Conservation (phyloP, 1,284 basidiomycete genomes). For the Inonotus obliquus region DNA sequence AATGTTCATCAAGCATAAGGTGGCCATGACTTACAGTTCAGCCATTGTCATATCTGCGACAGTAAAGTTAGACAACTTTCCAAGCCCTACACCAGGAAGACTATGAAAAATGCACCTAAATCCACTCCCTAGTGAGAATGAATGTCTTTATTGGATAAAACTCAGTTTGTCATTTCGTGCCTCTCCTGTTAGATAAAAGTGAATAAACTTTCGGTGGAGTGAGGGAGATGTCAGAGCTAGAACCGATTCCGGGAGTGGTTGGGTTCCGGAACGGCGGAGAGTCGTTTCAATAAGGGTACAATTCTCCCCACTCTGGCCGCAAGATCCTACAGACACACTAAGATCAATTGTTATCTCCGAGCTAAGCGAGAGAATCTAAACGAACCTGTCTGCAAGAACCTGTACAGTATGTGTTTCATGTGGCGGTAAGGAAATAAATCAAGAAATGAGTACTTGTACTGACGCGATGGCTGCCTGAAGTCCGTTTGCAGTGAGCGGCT, state of each 20-base stretch:
- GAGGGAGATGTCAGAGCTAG: slow-evolving; percentile 26
- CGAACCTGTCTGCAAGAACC: slow-evolving; percentile 13
- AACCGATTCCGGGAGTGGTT: slow-evolving; percentile 21
- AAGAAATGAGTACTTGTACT: neutral
- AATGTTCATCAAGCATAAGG: neutral
- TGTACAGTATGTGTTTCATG: neutral
- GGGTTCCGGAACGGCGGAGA: slow-evolving; percentile 24
- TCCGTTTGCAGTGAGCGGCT: slow-evolving; percentile 21
- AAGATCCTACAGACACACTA: slow-evolving; percentile 14
- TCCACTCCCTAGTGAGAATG: slow-evolving; percentile 22
- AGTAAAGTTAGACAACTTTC: neutral
- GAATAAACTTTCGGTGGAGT: slow-evolving; percentile 19
- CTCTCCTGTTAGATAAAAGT: slow-evolving; percentile 19
- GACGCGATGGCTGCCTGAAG: slow-evolving; percentile 22
- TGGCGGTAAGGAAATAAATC: neutral
- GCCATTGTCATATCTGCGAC: slow-evolving; percentile 19
- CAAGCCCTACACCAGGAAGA: neutral
- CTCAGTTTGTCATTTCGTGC: no score
- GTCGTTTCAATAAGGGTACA: slow-evolving; percentile 27
- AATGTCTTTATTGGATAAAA: neutral
- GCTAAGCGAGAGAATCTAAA: neutral
- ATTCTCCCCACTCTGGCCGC: slow-evolving; percentile 26
- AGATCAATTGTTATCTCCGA: neutral
- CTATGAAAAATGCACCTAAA: slow-evolving; percentile 13
- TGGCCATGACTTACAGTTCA: slow-evolving; percentile 21